Percentiles rank a stretch among this genome's conserved stretches.
These are phyloP conservation scores for Naganishia friedmannii DNA, from an alignment of 768 basidiomycete genomes.

Conservation along the genomic window DNA sequence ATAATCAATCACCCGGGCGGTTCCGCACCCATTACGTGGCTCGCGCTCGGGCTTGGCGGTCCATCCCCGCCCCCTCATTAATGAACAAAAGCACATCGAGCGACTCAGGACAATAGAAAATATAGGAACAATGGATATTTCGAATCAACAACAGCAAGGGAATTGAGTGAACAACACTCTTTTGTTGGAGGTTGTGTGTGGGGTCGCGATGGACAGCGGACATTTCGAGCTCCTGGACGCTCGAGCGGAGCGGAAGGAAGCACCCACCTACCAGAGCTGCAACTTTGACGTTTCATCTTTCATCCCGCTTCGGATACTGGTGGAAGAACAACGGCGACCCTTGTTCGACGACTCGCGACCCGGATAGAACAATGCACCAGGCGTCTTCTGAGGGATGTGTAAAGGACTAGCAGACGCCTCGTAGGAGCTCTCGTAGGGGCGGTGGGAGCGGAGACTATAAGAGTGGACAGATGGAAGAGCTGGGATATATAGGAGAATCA, in stretches of 20 bases:
- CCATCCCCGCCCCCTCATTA: no score
- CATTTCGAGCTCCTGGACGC: no score
- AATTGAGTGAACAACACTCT: not conserved
- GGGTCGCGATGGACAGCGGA: not conserved
- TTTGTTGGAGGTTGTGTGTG: not conserved
- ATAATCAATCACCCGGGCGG: not conserved
- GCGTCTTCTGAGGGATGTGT: not conserved
- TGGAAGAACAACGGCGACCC: not conserved
- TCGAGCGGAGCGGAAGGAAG: no score
- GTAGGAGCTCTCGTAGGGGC: not conserved
- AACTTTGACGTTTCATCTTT: slow-evolving; percentile 20
- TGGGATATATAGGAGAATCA: slow-evolving; percentile 16
- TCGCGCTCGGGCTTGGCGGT: not conserved
- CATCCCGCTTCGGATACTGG: not conserved
- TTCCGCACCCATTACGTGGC: not conserved
- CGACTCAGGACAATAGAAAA: not conserved
- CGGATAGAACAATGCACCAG: slow-evolving; percentile 3
- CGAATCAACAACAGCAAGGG: not conserved
- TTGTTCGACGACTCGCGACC: slow-evolving; percentile 6
- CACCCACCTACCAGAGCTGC: not conserved
- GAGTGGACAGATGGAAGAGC: not conserved
- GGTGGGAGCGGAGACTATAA: no score
- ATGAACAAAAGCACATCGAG: not conserved
- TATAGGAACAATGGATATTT: slow-evolving; percentile 1
- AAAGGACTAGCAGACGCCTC: not conserved